These are phyloP conservation scores for Amylostereum areolatum DNA, from an alignment of 1,284 basidiomycete genomes.

Conservation along the genomic window DNA sequence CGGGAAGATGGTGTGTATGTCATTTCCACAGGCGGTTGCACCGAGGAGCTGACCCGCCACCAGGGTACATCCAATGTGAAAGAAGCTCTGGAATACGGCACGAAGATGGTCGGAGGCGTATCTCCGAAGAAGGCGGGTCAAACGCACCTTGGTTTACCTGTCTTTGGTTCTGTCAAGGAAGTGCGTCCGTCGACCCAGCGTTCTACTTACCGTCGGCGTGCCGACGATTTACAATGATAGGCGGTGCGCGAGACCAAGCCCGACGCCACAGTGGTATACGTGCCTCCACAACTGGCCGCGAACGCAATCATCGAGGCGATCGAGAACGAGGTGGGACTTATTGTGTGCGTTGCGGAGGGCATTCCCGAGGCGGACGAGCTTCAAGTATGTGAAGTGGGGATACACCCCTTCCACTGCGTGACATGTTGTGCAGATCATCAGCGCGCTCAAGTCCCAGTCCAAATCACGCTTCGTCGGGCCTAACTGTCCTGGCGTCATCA, in stretches of 20 bases:
- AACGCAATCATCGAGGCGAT: conserved; percentile 97
- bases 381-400: conserved; percentile 42
- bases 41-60: neutral
- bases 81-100: conserved; percentile 93
- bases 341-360: conserved; percentile 96
- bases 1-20: conserved; percentile 83
- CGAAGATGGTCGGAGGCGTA: conserved; percentile 96
- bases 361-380: conserved; percentile 97
- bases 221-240: conserved; percentile 30
- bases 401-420: neutral
- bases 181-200: conserved; percentile 35
- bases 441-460: conserved; percentile 90
- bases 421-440: conserved; percentile 60
- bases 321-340: conserved; percentile 92
- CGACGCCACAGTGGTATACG: conserved; percentile 93
- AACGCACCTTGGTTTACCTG: conserved; percentile 91
- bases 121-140: conserved; percentile 97
- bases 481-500: conserved; percentile 98
- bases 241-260: conserved; percentile 81
- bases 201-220: neutral
- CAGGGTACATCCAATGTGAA: conserved; percentile 97
- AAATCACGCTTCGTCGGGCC: conserved; percentile 94
- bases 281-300: conserved; percentile 88
- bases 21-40: neutral
- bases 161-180: conserved; percentile 92